A percentile compares a stretch with the other conserved stretches of the same genome.
phyloP scores from a whole-genome alignment of 2,329 filamentous ascomycete genomes.

The Ophiostoma himal-ulmi region DNA sequence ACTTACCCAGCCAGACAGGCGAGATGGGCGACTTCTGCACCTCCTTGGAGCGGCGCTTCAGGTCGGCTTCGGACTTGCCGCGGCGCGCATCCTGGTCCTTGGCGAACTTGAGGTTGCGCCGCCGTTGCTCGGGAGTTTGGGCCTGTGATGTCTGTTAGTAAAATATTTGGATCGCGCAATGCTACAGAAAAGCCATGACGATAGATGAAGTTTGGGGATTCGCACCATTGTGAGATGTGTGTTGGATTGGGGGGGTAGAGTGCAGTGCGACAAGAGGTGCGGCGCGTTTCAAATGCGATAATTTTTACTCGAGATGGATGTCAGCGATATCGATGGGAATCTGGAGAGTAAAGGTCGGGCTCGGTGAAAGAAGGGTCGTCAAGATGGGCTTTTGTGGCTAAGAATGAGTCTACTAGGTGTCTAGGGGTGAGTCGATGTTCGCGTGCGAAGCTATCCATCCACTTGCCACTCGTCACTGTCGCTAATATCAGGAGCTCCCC shows the following conservation, averaged over 20 bases:
- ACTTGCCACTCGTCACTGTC: not conserved
- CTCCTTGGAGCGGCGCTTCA: slow-evolving; percentile 57
- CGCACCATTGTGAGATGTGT: slow-evolving; percentile 10
- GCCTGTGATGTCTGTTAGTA: slow-evolving; percentile 44
- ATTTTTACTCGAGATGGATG: not conserved
- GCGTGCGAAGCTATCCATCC: not conserved
- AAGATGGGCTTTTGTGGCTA: not conserved
- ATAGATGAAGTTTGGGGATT: not conserved
- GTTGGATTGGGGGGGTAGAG: not conserved
- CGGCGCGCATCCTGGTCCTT: slow-evolving; percentile 66
- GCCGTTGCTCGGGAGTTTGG: slow-evolving; percentile 79
- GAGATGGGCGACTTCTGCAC: slow-evolving; percentile 56
- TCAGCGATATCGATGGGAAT: not conserved
- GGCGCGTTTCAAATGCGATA: not conserved
- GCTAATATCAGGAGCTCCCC: not conserved
- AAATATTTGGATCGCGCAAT: not conserved
- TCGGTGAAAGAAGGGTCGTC: not conserved
- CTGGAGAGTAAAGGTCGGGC: not conserved
- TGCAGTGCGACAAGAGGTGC: not conserved
- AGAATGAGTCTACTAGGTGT: not conserved
- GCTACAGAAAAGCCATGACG: not conserved
- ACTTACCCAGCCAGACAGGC: slow-evolving; percentile 57
- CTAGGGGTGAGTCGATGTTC: not conserved
- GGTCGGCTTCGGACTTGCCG: slow-evolving; percentile 62
- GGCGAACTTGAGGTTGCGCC: slow-evolving; percentile 72